phyloP scores from a whole-genome alignment of 208 protist species.

The Crithidia sp. region DNA sequence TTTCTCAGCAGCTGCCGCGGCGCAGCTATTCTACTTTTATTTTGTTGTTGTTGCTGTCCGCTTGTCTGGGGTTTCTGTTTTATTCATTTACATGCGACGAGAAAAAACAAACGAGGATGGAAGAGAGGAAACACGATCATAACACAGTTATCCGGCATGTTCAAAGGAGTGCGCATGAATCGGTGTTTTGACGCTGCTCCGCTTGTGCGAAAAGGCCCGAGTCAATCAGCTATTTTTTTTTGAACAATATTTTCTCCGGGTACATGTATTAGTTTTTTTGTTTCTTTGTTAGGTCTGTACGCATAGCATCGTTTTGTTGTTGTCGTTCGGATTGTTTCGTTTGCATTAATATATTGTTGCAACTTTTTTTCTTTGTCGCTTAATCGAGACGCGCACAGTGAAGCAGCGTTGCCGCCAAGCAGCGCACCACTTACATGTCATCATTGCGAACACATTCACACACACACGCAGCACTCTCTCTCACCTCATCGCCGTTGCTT shows the following conservation, averaged over 20 bases:
- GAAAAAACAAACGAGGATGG: not conserved
- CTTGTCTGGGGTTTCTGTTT: not conserved
- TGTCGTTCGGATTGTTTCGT: too few relatives aligned
- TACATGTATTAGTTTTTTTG: slow-evolving; percentile 19
- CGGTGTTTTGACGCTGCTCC: too few relatives aligned
- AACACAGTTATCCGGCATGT: too few relatives aligned
- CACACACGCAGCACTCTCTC: too few relatives aligned
- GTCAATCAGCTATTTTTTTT: too few relatives aligned
- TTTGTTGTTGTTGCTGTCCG: not conserved
- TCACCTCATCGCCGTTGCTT: slow-evolving; percentile 19
- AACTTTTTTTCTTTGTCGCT: too few relatives aligned
- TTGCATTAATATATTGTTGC: too few relatives aligned
- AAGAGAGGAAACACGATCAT: not conserved
- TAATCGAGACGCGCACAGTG: too few relatives aligned
- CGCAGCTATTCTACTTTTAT: not conserved
- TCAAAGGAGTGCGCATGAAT: too few relatives aligned
- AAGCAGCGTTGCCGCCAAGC: not conserved
- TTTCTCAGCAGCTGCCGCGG: not conserved
- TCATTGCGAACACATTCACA: too few relatives aligned
- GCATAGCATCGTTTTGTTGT: not conserved
- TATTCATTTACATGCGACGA: not conserved
- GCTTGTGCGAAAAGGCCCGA: too few relatives aligned
- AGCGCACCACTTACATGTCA: too few relatives aligned
- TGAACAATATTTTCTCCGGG: not conserved
- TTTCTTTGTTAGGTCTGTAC: not conserved